These are phyloP conservation scores for Pseudogymnoascus destructans DNA, from an alignment of 2,329 filamentous ascomycete species.

Conservation along the genomic window DNA sequence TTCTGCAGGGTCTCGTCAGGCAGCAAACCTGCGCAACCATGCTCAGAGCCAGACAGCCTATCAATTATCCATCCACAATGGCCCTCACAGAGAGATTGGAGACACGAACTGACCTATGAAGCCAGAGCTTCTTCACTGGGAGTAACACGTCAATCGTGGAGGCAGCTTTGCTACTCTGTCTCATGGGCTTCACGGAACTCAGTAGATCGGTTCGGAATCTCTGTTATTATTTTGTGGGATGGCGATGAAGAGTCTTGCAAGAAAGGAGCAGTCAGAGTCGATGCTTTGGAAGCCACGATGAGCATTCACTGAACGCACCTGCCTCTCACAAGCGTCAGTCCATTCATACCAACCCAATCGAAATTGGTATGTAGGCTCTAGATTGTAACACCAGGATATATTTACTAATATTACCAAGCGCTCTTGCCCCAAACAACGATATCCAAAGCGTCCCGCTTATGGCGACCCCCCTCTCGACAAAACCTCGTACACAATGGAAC, in stretches of 20 bases:
- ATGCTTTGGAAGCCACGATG: not conserved
- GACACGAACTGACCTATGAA: not conserved
- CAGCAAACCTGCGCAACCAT: not conserved
- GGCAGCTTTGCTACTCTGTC: not conserved
- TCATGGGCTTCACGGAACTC: not conserved
- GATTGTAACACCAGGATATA: constrained; percentile 1
- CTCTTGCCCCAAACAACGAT: not conserved
- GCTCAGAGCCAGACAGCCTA: not conserved
- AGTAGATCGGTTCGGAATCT: not conserved
- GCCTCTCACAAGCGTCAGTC: constrained; percentile 64
- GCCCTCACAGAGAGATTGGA: not conserved
- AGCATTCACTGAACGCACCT: not conserved
- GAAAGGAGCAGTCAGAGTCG: not conserved
- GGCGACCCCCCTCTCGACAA: not conserved
- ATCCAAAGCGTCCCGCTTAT: constrained; percentile 1
- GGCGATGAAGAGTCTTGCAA: not conserved
- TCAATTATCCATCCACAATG: not conserved
- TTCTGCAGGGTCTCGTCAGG: not conserved
- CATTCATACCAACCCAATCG: not conserved
- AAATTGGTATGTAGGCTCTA: not conserved
- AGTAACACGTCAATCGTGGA: not conserved
- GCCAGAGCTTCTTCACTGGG: not conserved
- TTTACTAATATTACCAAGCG: constrained; percentile 7
- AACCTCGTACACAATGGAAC: not conserved
- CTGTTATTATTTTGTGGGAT: not conserved